phyloP scores from a whole-genome alignment of 139 green algal species.

The Coelastrella sp. region DNA sequence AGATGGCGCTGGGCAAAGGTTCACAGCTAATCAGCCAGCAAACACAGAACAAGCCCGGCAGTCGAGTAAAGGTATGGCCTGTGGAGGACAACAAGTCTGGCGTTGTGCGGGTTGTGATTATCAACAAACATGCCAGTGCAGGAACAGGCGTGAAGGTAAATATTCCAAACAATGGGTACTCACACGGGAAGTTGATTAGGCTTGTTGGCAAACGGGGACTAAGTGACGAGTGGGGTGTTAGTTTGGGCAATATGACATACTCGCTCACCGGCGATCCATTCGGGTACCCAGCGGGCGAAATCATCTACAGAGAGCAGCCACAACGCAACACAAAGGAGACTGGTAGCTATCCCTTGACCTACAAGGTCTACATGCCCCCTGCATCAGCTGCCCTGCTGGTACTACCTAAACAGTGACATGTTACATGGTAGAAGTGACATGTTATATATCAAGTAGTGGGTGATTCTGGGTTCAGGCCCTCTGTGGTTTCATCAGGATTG shows the following conservation, averaged over 20 bases:
- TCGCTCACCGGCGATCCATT: neutral
- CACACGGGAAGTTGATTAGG: conserved; percentile 19
- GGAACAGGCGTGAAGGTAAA: neutral
- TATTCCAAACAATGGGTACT: neutral
- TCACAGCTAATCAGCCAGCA: neutral
- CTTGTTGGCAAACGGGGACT: conserved; percentile 13
- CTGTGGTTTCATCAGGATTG: too few species aligned
- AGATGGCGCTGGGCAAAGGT: neutral
- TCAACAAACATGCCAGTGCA: conserved; percentile 36
- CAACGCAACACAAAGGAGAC: neutral
- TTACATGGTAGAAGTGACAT: neutral
- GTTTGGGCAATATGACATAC: conserved; percentile 35
- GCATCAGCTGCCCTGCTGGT: conserved; percentile 33
- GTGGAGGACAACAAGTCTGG: neutral
- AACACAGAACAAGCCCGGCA: neutral
- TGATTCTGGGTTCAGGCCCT: neutral
- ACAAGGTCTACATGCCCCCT: conserved; percentile 26
- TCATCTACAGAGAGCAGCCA: neutral
- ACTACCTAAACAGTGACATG: neutral
- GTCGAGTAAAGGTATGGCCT: conserved; percentile 11
- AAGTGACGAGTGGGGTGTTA: conserved; percentile 27
- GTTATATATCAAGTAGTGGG: neutral
- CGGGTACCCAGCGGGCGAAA: neutral
- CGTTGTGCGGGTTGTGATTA: conserved; percentile 21
- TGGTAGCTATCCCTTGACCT: neutral